Conservation (phyloP, 768 basidiomycete genomes). For the Russula abietina region DNA sequence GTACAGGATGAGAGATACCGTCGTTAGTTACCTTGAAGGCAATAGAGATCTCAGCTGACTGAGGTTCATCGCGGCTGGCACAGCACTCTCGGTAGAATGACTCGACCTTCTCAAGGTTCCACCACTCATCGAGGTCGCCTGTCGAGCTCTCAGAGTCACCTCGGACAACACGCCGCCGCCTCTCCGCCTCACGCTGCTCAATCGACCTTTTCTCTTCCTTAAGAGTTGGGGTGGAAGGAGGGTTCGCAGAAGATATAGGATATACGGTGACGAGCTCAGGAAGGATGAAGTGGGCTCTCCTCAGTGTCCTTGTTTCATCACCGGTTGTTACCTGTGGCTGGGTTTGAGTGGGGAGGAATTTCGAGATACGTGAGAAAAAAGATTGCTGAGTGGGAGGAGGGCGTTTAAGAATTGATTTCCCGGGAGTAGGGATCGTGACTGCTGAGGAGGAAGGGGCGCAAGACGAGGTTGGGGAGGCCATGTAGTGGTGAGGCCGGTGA, state of each 20-base stretch:
- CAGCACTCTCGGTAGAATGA: conserved; percentile 86
- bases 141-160: conserved; percentile 39
- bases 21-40: conserved; percentile 55
- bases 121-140: conserved; percentile 56
- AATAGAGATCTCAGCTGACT: conserved; percentile 56
- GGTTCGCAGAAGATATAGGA: conserved; percentile 78
- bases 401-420: conserved; percentile 75
- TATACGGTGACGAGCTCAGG: conserved; percentile 84
- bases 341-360: conserved; percentile 59
- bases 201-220: conserved; percentile 80
- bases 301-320: conserved; percentile 59
- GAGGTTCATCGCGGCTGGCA: conserved; percentile 63
- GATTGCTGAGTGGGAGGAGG: conserved; percentile 63
- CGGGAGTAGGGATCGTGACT: conserved; percentile 71
- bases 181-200: conserved; percentile 67
- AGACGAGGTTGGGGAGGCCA: conserved; percentile 40
- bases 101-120: conserved; percentile 80
- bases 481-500: conserved; percentile 14
- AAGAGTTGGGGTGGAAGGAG: conserved; percentile 72
- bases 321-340: conserved; percentile 26
- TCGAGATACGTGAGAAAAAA: conserved; percentile 67
- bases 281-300: conserved; percentile 87
- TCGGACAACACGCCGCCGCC: conserved; percentile 58
- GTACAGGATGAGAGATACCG: not conserved
- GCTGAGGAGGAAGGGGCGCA: conserved; percentile 72